phyloP scores from a whole-genome alignment of 208 protist genomes.

The Leishmania martiniquensis region DNA sequence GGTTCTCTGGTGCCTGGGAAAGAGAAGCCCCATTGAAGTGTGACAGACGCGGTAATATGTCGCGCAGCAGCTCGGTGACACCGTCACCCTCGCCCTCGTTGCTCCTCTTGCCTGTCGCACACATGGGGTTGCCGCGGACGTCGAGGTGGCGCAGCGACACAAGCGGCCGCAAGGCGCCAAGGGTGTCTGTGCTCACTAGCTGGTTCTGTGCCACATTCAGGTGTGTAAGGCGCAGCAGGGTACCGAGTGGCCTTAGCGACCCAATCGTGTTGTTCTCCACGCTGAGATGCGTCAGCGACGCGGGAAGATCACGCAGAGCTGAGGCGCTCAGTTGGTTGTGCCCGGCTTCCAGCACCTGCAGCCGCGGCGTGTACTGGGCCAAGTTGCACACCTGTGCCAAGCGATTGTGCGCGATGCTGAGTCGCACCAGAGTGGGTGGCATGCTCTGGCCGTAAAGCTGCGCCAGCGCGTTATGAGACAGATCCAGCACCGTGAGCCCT shows the following conservation, averaged over 20 bases:
- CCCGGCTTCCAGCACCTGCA: conserved; percentile 64
- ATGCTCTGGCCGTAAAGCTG: conserved; percentile 43
- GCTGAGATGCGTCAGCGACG: conserved; percentile 44
- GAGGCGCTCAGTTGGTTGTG: conserved; percentile 62
- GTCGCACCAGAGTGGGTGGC: conserved; percentile 40
- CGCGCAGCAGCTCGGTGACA: conserved; percentile 21
- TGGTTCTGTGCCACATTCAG: conserved; percentile 59
- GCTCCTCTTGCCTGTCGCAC: background rate
- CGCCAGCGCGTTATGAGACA: conserved; percentile 71
- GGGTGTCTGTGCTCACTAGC: conserved; percentile 34
- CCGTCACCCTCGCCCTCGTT: background rate
- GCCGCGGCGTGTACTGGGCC: conserved; percentile 33
- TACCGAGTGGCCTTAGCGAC: conserved; percentile 41
- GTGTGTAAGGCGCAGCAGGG: conserved; percentile 39
- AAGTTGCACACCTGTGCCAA: conserved; percentile 47
- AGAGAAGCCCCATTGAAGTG: conserved; percentile 62
- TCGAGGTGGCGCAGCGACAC: conserved; percentile 64
- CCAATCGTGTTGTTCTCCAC: conserved; percentile 52
- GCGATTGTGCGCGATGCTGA: conserved; percentile 66
- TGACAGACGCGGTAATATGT: conserved; percentile 53
- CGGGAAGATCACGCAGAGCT: conserved; percentile 41
- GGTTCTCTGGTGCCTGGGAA: conserved; percentile 69
- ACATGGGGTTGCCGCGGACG: conserved; percentile 58
- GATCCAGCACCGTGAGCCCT: conserved; percentile 53
- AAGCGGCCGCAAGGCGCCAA: conserved; percentile 40